Evolutionary conservation across 805 yeast genomes (phyloP), one percentile per base, ranked within the genome.

Genomic region (Nadsonia fulvescens): DNA sequence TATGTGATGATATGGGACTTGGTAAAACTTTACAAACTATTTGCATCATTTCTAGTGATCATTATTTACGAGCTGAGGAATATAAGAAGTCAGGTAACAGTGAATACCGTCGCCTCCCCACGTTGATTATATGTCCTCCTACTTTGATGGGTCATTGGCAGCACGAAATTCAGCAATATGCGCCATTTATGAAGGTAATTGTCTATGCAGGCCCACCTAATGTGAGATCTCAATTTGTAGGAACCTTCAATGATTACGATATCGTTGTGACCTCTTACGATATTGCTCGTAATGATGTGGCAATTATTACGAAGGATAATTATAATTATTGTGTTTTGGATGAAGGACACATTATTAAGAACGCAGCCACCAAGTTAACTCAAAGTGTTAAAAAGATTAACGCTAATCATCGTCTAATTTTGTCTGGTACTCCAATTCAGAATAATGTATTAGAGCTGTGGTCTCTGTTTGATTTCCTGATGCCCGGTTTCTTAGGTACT

Each of bases 131-230:
- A 10, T 89, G 98, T 54, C 99, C 99, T 1, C 95, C 99, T 1
- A 81, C 96, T 1, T 64, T 89, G 38, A 83, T 95, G 2, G 98
- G 99, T 12, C 99, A 89, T 51, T 89, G 99, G 99, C 93, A 81
- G 46, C 93, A 81, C 46, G 99, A 89, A 50, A 58, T 89, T 37
- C 66, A 68, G 33, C 82, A 77, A 35, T 89, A 82, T 47, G 77
- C 95, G 0, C 93, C 96, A 22, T 75, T 76, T 36, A 56, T 89
- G 53, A 70, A 66, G 22, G 76, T 79, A 4, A 46, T 78, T 14
- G 89, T 81, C 3, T 86, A 86, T 49, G 93, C 91, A 12, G 98
- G 99, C n/a, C 71, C 81, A 4, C 96, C 98, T 3, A 53, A 74
- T 4, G 53, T 62, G 2, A 62, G 99, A 42, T 45, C 60, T 5